phyloP scores from a whole-genome alignment of 1,284 basidiomycete genomes.

The Boletus semigastroideus region DNA sequence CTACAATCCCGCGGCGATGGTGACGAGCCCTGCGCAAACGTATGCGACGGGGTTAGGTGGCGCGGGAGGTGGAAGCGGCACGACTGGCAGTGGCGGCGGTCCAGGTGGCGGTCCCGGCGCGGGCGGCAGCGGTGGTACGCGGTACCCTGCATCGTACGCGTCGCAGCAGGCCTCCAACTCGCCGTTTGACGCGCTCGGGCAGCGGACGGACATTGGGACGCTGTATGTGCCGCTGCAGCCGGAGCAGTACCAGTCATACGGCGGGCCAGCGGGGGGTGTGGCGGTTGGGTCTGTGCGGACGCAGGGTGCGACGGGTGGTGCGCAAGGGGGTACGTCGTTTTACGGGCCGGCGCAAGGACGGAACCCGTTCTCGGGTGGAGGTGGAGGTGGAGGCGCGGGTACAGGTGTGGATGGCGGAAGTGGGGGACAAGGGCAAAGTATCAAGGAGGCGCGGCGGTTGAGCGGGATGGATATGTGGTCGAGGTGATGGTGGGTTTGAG shows the following conservation, averaged over 20 bases:
- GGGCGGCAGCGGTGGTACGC: slow-evolving; percentile 17
- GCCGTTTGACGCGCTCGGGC: slow-evolving; percentile 59
- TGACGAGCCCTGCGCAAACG: slow-evolving; percentile 71
- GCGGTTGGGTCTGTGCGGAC: slow-evolving; percentile 34
- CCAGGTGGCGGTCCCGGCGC: slow-evolving; percentile 1
- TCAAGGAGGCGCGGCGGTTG: slow-evolving; percentile 60
- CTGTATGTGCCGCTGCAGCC: slow-evolving; percentile 79
- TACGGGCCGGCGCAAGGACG: slow-evolving; percentile 57
- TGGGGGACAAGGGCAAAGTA: slow-evolving; percentile 16
- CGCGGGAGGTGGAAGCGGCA: background rate
- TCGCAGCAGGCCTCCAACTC: slow-evolving; percentile 42
- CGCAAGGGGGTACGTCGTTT: slow-evolving; percentile 50
- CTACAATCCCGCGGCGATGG: slow-evolving; percentile 47
- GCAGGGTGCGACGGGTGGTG: slow-evolving; percentile 34
- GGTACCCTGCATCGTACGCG: slow-evolving; percentile 55
- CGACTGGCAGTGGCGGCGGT: slow-evolving; percentile 1
- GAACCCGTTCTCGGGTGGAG: slow-evolving; percentile 53
- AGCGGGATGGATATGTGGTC: slow-evolving; percentile 77
- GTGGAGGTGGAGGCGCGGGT: background rate
- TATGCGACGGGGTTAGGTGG: slow-evolving; percentile 44
- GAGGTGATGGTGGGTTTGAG: slow-evolving; percentile 44
- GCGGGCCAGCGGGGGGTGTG: slow-evolving; percentile 34
- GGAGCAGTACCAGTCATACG: slow-evolving; percentile 66
- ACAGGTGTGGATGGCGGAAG: slow-evolving; percentile 19
- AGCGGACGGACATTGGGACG: slow-evolving; percentile 62